These are phyloP conservation scores for Phoma herbarum DNA, from an alignment of 2,329 filamentous ascomycete genomes.

Conservation along the genomic window DNA sequence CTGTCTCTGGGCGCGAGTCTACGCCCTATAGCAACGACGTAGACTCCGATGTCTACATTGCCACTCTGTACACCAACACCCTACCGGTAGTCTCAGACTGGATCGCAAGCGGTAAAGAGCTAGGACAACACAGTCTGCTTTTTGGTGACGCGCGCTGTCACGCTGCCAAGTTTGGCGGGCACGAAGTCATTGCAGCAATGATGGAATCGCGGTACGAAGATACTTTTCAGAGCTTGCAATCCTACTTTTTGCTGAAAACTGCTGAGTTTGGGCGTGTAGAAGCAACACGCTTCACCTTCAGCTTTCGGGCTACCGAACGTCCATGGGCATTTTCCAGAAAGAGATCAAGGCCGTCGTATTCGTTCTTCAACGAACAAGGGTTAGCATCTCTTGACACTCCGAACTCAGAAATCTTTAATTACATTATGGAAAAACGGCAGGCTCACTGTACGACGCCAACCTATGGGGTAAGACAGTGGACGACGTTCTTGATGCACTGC, in stretches of 20 bases:
- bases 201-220: background rate
- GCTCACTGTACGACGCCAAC: background rate
- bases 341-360: background rate
- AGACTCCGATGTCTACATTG: constrained; percentile 2
- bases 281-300: background rate
- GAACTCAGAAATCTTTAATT: background rate
- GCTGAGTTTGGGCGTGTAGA: background rate
- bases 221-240: background rate
- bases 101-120: constrained; percentile 3
- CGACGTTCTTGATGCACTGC: constrained; percentile 4
- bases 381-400: constrained; percentile 7
- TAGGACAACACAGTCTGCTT: background rate
- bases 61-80: constrained; percentile 9
- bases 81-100: background rate
- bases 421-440: background rate
- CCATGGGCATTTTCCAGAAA: background rate
- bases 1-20: background rate
- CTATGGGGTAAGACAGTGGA: constrained; percentile 2
- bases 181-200: constrained; percentile 5
- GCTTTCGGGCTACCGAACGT: background rate
- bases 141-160: constrained; percentile 1
- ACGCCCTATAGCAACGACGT: background rate
- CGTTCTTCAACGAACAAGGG: background rate
- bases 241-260: background rate
- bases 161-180: background rate